Base-by-base conservation (phyloP, 768 basidiomycete genomes). In the Xanthoconium stramineum region DNA sequence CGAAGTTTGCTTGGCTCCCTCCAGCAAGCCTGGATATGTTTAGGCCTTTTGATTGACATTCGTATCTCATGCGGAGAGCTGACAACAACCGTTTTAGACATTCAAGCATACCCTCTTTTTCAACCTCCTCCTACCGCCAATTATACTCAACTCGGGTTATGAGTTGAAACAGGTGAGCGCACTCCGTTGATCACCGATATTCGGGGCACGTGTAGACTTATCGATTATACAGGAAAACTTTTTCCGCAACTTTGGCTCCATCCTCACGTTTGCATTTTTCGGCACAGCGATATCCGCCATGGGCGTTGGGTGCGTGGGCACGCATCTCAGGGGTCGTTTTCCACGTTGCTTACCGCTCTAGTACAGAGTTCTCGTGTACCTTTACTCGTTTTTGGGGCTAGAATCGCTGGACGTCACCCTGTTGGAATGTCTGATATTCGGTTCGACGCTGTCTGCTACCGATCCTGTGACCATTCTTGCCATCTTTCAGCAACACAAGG, bases 71-170 rank as follows among this genome's bases (percentile, higher is more conserved):
- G 30, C 38, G 9, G 33, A 28, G 40, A 9, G 43, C 63, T 69
- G 19, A 50, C 48, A n/a, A 59, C 55, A 59, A 11, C 59, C 58
- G 44, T 17, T 52, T 3, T 65, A 96, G 94, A 94, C 91, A 10
- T 96, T 96, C 80, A 92, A 91, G 70, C 93, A 96, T 68, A 98
- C 96, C 3, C 79, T 98, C 48, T 96, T 99, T 78, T 97, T 98
- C 80, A 98, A 99, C 72, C 80, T 98, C 20, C 79, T 99, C n/a
- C 83, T 98, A 5, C 97, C 96, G 6, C 97, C 97, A 1, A 99
- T 99, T 70, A 99, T 99, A 68, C 77, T 99, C 39, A 97, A 95
- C 72, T 97, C 94, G 3, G 97, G 97, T 7, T 99, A 97, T 70
- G 94, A 97, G 73, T 84, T 99, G 55, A 96, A 94, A 70, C 95